A percentile compares a stretch with the other conserved stretches of the same genome.
These are phyloP conservation scores for Pseudocercospora musae DNA, from an alignment of 2,329 filamentous ascomycete genomes.

Conservation along the genomic window DNA sequence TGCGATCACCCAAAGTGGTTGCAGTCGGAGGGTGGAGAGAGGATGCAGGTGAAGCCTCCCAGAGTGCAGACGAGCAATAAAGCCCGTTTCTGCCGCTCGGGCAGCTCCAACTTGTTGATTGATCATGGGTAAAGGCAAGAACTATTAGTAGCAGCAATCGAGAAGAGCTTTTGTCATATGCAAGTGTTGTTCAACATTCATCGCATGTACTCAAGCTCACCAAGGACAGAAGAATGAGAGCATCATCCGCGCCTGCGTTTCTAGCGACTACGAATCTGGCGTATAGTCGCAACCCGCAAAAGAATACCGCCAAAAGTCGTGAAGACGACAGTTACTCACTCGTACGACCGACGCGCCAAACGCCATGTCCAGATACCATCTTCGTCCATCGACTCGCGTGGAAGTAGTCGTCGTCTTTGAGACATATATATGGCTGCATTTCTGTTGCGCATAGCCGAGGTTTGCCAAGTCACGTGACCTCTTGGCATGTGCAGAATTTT, in stretches of 20 bases:
- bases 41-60: conserved; percentile 35
- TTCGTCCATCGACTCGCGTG: not conserved
- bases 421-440: not conserved
- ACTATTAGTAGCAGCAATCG: conserved; percentile 16
- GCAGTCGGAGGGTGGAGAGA: conserved; percentile 35
- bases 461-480: too few species aligned
- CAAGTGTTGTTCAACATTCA: not conserved
- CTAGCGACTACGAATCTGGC: conserved; percentile 21
- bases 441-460: too few species aligned
- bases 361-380: conserved; percentile 25
- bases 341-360: conserved; percentile 20
- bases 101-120: conserved; percentile 36
- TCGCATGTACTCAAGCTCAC: conserved; percentile 1
- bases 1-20: conserved; percentile 27
- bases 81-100: conserved; percentile 32
- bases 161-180: conserved; percentile 11
- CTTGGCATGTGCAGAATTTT: too few species aligned
- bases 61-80: conserved; percentile 37
- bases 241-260: conserved; percentile 26
- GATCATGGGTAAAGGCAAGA: conserved; percentile 19
- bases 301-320: conserved; percentile 20
- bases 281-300: conserved; percentile 22
- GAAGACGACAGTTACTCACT: conserved; percentile 21
- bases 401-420: not conserved
- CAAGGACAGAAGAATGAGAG: conserved; percentile 23